A percentile compares a stretch with the other conserved stretches of the same genome.
Conservation (phyloP, 164 flowering plant species). For the Sedum album region DNA sequence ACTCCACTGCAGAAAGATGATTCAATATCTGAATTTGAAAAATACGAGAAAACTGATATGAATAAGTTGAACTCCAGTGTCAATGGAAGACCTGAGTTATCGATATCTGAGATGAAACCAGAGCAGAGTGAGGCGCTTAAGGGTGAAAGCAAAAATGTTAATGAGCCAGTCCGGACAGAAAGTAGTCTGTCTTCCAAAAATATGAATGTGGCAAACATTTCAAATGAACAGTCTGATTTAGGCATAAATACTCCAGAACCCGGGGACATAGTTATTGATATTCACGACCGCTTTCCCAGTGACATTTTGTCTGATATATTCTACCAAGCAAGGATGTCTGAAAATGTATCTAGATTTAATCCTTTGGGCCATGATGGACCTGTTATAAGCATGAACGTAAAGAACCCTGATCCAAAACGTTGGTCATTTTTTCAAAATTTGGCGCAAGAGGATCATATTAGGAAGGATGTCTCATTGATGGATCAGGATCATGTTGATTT, state of each 20-base stretch:
- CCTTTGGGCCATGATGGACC: conserved; percentile 46
- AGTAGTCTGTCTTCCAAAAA: conserved; percentile 21
- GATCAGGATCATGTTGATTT: conserved; percentile 67
- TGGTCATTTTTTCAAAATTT: conserved; percentile 93
- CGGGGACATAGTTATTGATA: conserved; percentile 72
- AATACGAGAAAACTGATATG: conserved; percentile 21
- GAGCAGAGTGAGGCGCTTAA: conserved; percentile 16
- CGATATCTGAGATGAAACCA: too few species aligned
- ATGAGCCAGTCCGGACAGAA: conserved; percentile 11
- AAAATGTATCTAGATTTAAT: conserved; percentile 29
- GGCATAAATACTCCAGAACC: conserved; percentile 22
- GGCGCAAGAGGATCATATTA: conserved; percentile 47
- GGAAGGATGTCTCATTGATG: conserved; percentile 69
- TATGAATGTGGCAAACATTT: conserved; percentile 16
- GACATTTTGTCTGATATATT: conserved; percentile 85
- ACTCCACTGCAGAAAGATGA: conserved; percentile 24
- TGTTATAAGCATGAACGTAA: conserved; percentile 80
- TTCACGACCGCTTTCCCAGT: conserved; percentile 80
- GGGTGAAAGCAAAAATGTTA: conserved; percentile 19
- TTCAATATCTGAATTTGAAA: conserved; percentile 28
- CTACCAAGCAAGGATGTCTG: conserved; percentile 38
- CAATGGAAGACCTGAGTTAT: background rate
- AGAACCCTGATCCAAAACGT: conserved; percentile 76
- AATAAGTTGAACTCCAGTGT: background rate
- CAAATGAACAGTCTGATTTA: conserved; percentile 21